Base-by-base conservation (phyloP, 2,329 filamentous ascomycete species). In the Aspergillus melleus region DNA sequence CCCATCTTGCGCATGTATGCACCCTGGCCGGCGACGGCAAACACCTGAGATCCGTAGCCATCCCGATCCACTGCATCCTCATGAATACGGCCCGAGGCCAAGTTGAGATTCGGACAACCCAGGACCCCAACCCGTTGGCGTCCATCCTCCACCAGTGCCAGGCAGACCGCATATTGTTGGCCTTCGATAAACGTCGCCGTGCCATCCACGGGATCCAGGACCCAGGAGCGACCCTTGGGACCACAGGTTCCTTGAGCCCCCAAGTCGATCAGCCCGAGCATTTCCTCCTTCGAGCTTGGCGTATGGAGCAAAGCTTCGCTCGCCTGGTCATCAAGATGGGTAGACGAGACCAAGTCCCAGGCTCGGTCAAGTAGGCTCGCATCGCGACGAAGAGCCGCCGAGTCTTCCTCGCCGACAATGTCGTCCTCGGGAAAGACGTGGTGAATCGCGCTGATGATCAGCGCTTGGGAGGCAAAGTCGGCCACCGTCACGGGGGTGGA, bases 141-240 rank as follows among this genome's bases (percentile, higher is more conserved):
- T 3, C 86, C 86, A 55, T 87, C 77, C 59, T 85, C 81, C 2
- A 88, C 72, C 62, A 89, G 73, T 3, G 83, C 82, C 20, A 88
- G 74, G 61, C 84, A 84, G 4, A 89, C 84, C 3, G 83, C 86
- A 60, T 88, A 89, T 72, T 89, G 86, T 71, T 86, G 80, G 3
- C 84, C 84, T 44, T 75, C 75, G 64, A 89, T 81, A 60, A 87
- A 89, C 0, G 85, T 84, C 16, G 82, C 83, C 1, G 86, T 89
- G 30, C 86, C 86, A 64, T 89, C 86, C 8, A 89, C 83, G 0
- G 86, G 86, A 67, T 89, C 86, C 69, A 89, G 81, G 30, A 86
- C 81, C 86, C 86, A 89, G 54, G 84, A 80, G 1, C 81, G 75
- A 2, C 72, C 80, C 61, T 64, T 76, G 61, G 67, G 70, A 5